Percentiles rank a stretch among this genome's conserved stretches.
Conservation (phyloP, 2,329 filamentous ascomycete species). For the Arthrobotrys musiformis region DNA sequence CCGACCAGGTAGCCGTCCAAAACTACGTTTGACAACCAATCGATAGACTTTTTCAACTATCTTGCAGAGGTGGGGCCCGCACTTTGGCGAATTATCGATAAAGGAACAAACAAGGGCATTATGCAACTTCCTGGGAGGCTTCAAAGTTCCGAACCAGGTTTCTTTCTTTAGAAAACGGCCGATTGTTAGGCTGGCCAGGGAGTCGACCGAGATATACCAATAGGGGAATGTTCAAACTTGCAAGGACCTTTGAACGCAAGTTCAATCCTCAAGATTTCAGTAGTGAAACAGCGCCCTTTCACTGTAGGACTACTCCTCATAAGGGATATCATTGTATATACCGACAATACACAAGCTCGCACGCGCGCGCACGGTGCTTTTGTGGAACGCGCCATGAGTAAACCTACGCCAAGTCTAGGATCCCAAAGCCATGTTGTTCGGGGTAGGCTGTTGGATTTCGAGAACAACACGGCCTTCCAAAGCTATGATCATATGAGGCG, state of each 20-base stretch:
- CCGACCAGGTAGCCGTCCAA: conserved; percentile 29
- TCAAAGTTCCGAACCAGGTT: conserved; percentile 15
- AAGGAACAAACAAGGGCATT: conserved; percentile 13
- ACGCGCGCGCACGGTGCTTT: too few species aligned
- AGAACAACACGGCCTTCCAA: conserved; percentile 1
- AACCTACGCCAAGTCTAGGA: neutral
- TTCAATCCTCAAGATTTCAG: neutral
- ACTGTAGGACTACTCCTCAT: neutral
- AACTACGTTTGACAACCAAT: conserved; percentile 44
- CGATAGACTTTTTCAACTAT: conserved; percentile 16
- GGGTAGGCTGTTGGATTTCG: conserved; percentile 10
- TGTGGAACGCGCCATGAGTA: too few species aligned
- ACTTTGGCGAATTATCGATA: conserved; percentile 55
- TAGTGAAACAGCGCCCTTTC: neutral
- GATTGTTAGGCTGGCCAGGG: neutral
- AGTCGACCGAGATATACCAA: neutral
- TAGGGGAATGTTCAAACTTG: neutral
- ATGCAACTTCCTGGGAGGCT: conserved; percentile 48
- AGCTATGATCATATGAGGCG: too few species aligned
- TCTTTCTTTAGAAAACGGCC: conserved; percentile 48
- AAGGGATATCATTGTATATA: neutral
- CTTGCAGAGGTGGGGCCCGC: conserved; percentile 33
- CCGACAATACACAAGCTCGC: too few species aligned
- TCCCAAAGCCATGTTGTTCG: neutral
- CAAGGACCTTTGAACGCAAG: neutral